phyloP scores from a whole-genome alignment of 1,284 basidiomycete species.

The Singerocomus rubriflavus region DNA sequence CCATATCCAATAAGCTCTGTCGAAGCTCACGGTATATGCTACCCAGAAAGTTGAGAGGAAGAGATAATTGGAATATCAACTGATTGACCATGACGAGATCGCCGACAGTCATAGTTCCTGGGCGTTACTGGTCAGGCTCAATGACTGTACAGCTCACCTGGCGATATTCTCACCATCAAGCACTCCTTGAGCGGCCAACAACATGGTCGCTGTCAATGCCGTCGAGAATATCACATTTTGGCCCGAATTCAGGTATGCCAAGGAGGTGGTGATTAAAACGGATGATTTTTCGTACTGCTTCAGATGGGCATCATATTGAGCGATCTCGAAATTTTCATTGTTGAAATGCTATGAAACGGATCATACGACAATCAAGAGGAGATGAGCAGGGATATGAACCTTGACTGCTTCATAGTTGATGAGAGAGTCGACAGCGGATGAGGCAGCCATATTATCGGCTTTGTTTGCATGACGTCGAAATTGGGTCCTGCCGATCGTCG shows the following conservation, averaged over 20 bases:
- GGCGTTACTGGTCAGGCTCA: neutral
- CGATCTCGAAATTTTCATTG: conserved; percentile 90
- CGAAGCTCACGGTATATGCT: conserved; percentile 96
- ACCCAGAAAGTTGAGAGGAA: conserved; percentile 96
- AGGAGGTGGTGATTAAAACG: conserved; percentile 91
- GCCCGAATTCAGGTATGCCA: conserved; percentile 93
- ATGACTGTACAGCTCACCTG: neutral
- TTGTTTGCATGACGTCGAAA: conserved; percentile 95
- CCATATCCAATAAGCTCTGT: conserved; percentile 97
- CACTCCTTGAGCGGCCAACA: conserved; percentile 93
- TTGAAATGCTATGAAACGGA: conserved; percentile 78
- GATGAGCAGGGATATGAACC: conserved; percentile 40
- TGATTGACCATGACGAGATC: conserved; percentile 99
- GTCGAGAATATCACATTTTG: conserved; percentile 96
- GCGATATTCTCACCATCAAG: conserved; percentile 61
- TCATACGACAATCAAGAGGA: neutral
- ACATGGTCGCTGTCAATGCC: conserved; percentile 94
- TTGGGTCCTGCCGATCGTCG: conserved; percentile 60
- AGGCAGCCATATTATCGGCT: conserved; percentile 95
- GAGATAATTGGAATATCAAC: conserved; percentile 95
- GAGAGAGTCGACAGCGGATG: conserved; percentile 89
- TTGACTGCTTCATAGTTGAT: conserved; percentile 99
- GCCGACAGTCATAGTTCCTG: conserved; percentile 96
- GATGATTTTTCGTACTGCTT: conserved; percentile 88
- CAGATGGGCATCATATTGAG: conserved; percentile 90